Evolutionary conservation across 345 rosid genomes (phyloP), one percentile per base, ranked within the genome.

Genomic region (Lumnitzera littorea): DNA sequence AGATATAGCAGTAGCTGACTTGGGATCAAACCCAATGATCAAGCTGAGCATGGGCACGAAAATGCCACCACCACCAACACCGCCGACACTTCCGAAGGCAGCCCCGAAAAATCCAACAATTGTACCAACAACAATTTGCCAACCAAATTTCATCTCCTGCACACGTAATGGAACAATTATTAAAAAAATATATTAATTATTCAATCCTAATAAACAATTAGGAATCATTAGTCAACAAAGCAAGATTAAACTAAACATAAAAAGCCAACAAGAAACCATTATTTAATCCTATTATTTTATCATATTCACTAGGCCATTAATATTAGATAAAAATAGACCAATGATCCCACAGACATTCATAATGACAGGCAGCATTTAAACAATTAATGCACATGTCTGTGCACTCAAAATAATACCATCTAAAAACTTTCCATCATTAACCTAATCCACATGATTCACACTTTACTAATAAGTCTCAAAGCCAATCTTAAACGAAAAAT

Each of bases 101-200:
- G 97, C 97, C 43, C 94, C 97, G 36, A 82, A 74, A 86, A 91
- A 88, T 63, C 96, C 94, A 70, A 91, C 27, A 52, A 80, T 56
- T 16, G 79, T 69, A 31, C 94, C 96, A 69, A 80, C 0, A 24
- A 85, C 76, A 53, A 84, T 82, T 82, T 71, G 76, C 94, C 94
- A 91, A 24, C 78, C 80, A 63, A 91, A 76, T 80, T 83, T 76
- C 86, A 82, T 70, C 16, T 78, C 94, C 96, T 91, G 70, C 11
- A 23, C 73, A 8, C 1, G 43, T 36, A 20, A 36, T 36, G 43
- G 13, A 50, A 17, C 49, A 50, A 20, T 31, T 53, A 73, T 27
- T 41, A 17, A 29, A 43, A 17, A 29, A 43, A 17, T 49, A 12
- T 16, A 56, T 5, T 51, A 47, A 50, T 10, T 1, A 57, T 14